These are phyloP conservation scores for Penicillium verhagenii DNA, from an alignment of 495 filamentous ascomycete species.

Conservation along the genomic window DNA sequence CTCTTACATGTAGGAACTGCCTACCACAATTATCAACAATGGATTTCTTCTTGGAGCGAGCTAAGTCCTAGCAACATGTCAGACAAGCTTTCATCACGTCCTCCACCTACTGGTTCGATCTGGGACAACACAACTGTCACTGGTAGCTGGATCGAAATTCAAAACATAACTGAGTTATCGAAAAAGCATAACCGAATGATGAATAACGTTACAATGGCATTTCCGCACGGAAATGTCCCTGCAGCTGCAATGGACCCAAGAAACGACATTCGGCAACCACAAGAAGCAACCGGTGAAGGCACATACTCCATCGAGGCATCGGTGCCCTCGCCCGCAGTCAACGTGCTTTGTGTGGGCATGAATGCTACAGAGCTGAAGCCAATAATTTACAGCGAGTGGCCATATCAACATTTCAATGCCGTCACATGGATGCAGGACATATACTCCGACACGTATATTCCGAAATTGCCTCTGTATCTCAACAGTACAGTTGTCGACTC, in stretches of 20 bases:
- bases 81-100: conserved; percentile 41
- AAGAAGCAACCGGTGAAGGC: conserved; percentile 61
- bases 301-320: conserved; percentile 64
- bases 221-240: conserved; percentile 69
- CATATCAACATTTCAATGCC: conserved; percentile 39
- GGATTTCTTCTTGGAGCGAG: conserved; percentile 47
- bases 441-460: no score
- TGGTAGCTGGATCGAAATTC: conserved; percentile 58
- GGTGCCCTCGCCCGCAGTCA: conserved; percentile 62
- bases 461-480: conserved; percentile 39
- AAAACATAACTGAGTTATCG: conserved; percentile 48
- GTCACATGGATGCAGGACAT: conserved; percentile 38
- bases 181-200: conserved; percentile 49
- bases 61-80: conserved; percentile 39
- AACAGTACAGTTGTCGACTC: conserved; percentile 66
- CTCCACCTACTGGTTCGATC: conserved; percentile 53
- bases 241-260: conserved; percentile 53
- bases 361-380: conserved; percentile 55
- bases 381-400: conserved; percentile 60
- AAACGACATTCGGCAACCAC: conserved; percentile 67
- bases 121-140: conserved; percentile 65
- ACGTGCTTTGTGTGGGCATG: conserved; percentile 69
- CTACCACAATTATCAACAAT: conserved; percentile 53
- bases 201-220: conserved; percentile 71
- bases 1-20: conserved; percentile 63